phyloP scores from a whole-genome alignment of 306 rosid genomes.

The Cucumis cinereus region DNA sequence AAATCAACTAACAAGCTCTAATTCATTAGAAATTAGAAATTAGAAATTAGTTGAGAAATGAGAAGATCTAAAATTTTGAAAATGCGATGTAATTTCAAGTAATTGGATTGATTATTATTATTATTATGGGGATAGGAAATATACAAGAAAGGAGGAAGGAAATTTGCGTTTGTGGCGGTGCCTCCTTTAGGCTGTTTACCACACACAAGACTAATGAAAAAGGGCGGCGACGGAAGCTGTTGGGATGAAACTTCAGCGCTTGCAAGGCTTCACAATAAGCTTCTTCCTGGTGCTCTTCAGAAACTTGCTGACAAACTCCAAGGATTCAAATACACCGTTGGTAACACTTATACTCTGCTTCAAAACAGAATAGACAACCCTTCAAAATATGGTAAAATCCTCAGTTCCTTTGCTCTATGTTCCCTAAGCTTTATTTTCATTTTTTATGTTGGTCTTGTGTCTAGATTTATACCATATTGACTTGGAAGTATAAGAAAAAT shows the following conservation, averaged over 20 bases:
- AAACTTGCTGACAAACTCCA: slow-evolving; percentile 15
- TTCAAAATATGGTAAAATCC: slow-evolving; percentile 28
- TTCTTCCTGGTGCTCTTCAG: slow-evolving; percentile 8
- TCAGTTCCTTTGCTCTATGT: background rate
- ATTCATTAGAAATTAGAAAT: too few species aligned
- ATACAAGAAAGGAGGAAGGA: slow-evolving; percentile 41
- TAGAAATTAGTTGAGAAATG: too few species aligned
- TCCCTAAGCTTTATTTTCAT: too few species aligned
- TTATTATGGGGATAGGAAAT: slow-evolving; percentile 12
- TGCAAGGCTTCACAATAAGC: slow-evolving; percentile 27
- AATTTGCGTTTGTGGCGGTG: slow-evolving; percentile 23
- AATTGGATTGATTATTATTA: background rate
- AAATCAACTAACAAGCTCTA: too few species aligned
- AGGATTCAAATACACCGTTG: slow-evolving; percentile 29
- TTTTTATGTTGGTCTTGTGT: too few species aligned
- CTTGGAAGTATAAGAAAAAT: too few species aligned
- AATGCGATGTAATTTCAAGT: background rate
- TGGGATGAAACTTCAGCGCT: slow-evolving; percentile 12
- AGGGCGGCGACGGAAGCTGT: slow-evolving; percentile 17
- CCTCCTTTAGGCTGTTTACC: slow-evolving; percentile 25
- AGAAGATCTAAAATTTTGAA: too few species aligned
- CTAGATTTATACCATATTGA: too few species aligned
- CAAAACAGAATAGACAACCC: slow-evolving; percentile 17
- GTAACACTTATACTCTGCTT: slow-evolving; percentile 6
- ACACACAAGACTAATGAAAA: background rate